Conservation (phyloP, 169 alveolate species). For the Blepharisma undulans region DNA sequence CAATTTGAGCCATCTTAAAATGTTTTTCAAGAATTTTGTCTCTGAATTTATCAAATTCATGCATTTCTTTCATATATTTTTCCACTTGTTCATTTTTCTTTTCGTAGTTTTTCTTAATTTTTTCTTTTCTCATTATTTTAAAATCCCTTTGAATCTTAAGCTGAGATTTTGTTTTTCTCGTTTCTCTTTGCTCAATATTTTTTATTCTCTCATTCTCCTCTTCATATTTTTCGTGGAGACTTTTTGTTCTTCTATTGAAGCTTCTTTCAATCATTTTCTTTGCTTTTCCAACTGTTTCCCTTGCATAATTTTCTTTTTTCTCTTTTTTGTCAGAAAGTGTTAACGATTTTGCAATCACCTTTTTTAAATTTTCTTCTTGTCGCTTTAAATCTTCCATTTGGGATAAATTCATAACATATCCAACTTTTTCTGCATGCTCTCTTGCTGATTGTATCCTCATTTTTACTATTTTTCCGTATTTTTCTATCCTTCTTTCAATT, state of each 20-base stretch:
- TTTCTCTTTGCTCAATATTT: not conserved
- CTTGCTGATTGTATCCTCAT: not conserved
- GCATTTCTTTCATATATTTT: not conserved
- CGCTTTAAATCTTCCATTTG: not conserved
- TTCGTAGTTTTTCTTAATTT: not conserved
- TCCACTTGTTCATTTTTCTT: not conserved
- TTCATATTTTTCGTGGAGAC: not conserved
- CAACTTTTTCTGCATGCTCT: not conserved
- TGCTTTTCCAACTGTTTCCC: not conserved
- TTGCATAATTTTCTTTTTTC: not conserved
- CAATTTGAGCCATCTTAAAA: not conserved
- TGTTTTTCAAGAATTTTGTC: slow-evolving; percentile 1
- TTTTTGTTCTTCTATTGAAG: not conserved
- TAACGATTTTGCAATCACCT: not conserved
- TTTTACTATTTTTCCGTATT: not conserved
- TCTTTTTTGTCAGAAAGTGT: not conserved
- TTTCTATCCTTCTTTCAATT: not conserved
- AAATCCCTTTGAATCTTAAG: not conserved
- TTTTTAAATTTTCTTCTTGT: not conserved
- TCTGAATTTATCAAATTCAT: not conserved
- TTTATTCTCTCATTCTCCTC: not conserved
- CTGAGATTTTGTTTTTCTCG: not conserved
- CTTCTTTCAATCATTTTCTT: not conserved
- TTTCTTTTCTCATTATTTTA: not conserved
- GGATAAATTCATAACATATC: not conserved